Evolutionary conservation across 768 basidiomycete genomes (phyloP).

Genomic region (Sistotremastrum niveocremeum): DNA sequence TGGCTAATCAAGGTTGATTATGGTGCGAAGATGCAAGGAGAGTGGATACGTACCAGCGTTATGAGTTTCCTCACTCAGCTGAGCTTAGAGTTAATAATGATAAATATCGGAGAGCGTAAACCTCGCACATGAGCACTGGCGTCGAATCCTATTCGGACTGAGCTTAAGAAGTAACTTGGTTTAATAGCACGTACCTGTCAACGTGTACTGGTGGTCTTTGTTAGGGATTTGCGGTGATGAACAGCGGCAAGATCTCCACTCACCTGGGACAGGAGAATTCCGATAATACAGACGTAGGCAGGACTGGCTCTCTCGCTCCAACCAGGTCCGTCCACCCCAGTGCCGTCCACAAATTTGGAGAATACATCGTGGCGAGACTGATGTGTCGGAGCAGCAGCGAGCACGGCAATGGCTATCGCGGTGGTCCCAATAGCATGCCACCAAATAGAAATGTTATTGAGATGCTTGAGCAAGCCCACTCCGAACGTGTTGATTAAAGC

Average conservation of each 20-base stretch:
- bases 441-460: slow-evolving; percentile 63
- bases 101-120: background rate
- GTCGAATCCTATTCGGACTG: slow-evolving; percentile 42
- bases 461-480: slow-evolving; percentile 43
- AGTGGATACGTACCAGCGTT: slow-evolving; percentile 27
- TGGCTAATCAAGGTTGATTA: slow-evolving; percentile 12
- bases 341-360: slow-evolving; percentile 53
- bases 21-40: background rate
- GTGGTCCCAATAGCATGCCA: slow-evolving; percentile 66
- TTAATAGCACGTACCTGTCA: background rate
- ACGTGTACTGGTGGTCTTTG: background rate
- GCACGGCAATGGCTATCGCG: slow-evolving; percentile 49
- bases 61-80: slow-evolving; percentile 73
- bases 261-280: slow-evolving; percentile 62
- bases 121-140: slow-evolving; percentile 51
- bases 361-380: slow-evolving; percentile 63
- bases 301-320: slow-evolving; percentile 58
- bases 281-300: slow-evolving; percentile 58
- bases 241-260: slow-evolving; percentile 31
- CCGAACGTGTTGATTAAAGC: slow-evolving; percentile 68
- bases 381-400: slow-evolving; percentile 58
- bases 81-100: background rate
- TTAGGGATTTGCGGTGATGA: background rate
- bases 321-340: slow-evolving; percentile 36
- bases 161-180: background rate